phyloP scores from a whole-genome alignment of 2,329 filamentous ascomycete genomes.

The Talaromyces amestolkiae region DNA sequence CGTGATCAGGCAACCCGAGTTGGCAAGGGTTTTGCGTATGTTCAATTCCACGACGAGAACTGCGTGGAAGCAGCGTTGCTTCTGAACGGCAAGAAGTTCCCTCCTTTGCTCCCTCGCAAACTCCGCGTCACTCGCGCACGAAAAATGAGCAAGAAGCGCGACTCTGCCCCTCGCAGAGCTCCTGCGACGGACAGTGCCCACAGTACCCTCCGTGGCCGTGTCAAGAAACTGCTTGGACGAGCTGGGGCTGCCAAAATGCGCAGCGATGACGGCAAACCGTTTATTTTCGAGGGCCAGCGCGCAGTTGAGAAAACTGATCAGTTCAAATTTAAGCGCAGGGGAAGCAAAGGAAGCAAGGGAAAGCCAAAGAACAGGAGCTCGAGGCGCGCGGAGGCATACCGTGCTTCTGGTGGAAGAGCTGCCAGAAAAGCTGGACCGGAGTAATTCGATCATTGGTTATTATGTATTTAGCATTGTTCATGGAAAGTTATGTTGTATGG shows the following conservation, averaged over 20 bases:
- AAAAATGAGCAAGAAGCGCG: constrained; percentile 54
- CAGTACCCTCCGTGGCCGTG: constrained; percentile 41
- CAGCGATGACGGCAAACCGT: constrained; percentile 30
- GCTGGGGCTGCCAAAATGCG: constrained; percentile 40
- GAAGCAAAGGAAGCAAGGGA: constrained; percentile 37
- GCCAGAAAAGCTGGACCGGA: constrained; percentile 5
- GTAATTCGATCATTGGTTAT: neutral
- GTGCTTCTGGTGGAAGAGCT: constrained; percentile 31
- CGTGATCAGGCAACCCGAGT: constrained; percentile 87
- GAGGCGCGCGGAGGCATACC: constrained; percentile 44
- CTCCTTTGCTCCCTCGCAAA: constrained; percentile 85
- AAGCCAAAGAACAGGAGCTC: constrained; percentile 44
- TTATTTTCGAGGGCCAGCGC: constrained; percentile 48
- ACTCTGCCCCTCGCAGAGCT: constrained; percentile 22
- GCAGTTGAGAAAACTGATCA: constrained; percentile 32
- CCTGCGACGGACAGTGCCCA: constrained; percentile 26
- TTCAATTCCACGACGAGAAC: constrained; percentile 89
- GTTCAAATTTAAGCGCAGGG: constrained; percentile 39
- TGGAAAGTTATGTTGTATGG: neutral
- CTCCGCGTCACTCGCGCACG: constrained; percentile 86
- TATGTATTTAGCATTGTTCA: neutral
- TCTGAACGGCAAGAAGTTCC: constrained; percentile 86
- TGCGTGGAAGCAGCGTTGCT: constrained; percentile 87
- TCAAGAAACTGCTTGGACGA: constrained; percentile 37
- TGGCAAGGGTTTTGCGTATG: constrained; percentile 95